Conservation (phyloP, 2,329 filamentous ascomycete genomes). For the Fusarium nodosum region DNA sequence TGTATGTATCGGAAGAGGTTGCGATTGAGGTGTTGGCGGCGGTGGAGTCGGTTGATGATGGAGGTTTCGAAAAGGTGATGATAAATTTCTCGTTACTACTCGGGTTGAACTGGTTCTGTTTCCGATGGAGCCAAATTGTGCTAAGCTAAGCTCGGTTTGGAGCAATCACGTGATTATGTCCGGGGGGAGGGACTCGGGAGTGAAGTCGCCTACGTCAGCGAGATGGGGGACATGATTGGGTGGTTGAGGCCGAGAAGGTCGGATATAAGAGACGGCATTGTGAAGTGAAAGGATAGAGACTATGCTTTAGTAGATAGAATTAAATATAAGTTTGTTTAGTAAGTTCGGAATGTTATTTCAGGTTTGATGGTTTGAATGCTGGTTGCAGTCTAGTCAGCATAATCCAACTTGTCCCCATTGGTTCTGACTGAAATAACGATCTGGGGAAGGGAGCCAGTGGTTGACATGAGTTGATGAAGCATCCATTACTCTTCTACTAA, state of each 20-base stretch:
- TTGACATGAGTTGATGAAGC: no score
- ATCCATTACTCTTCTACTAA: background rate
- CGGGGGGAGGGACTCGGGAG: no score
- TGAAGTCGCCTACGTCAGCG: slow-evolving; percentile 38
- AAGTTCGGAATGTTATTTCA: background rate
- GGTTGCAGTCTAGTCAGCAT: slow-evolving; percentile 42
- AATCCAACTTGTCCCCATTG: slow-evolving; percentile 43
- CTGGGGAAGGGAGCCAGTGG: background rate
- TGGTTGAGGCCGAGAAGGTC: slow-evolving; percentile 32
- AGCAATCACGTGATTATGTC: slow-evolving; percentile 45
- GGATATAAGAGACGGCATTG: slow-evolving; percentile 2
- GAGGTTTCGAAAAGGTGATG: slow-evolving; percentile 50
- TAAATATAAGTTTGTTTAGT: background rate
- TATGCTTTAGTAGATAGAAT: background rate
- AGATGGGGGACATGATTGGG: slow-evolving; percentile 24
- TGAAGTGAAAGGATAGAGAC: background rate
- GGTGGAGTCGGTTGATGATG: slow-evolving; percentile 26
- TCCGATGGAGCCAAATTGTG: slow-evolving; percentile 31
- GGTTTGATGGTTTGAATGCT: background rate
- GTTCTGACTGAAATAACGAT: slow-evolving; percentile 3
- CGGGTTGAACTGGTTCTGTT: slow-evolving; percentile 48
- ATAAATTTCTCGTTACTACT: slow-evolving; percentile 62
- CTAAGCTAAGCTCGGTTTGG: slow-evolving; percentile 48
- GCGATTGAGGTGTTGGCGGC: slow-evolving; percentile 33
- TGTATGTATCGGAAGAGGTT: slow-evolving; percentile 9